A percentile compares a stretch with the other conserved stretches of the same genome.
Conservation (phyloP, 2,329 filamentous ascomycete species). For the Colletotrichum sp. region DNA sequence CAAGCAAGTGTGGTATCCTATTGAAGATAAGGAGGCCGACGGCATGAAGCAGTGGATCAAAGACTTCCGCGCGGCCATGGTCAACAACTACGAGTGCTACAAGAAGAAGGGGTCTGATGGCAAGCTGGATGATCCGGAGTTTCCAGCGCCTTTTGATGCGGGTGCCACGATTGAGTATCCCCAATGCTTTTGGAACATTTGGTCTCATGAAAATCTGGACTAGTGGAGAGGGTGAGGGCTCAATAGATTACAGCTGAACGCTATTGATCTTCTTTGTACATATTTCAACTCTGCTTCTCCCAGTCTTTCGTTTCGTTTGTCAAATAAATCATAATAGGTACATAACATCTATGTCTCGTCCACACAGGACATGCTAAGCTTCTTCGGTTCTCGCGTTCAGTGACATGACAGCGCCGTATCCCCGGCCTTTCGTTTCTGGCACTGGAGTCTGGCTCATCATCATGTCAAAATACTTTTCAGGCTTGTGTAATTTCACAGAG, state of each 20-base stretch:
- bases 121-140: neutral
- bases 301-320: neutral
- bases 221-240: rapidly evolving
- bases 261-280: neutral
- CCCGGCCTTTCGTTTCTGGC: rapidly evolving
- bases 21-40: slow-evolving; percentile 7
- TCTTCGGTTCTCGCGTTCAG: neutral
- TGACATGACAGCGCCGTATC: neutral
- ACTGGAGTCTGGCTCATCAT: rapidly evolving
- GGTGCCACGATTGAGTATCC: neutral
- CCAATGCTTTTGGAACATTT: neutral
- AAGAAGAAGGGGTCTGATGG: neutral
- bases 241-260: neutral
- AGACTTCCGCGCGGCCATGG: neutral
- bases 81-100: neutral
- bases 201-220: neutral
- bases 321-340: neutral
- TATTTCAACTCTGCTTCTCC: neutral
- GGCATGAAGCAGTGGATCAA: neutral
- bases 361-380: neutral
- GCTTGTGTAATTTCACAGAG: neutral
- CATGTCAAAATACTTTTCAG: neutral
- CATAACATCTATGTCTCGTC: neutral
- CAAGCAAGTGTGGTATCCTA: neutral
- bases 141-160: neutral